Conservation (phyloP, 139 green algal genomes). For the Chlorella sp. region DNA sequence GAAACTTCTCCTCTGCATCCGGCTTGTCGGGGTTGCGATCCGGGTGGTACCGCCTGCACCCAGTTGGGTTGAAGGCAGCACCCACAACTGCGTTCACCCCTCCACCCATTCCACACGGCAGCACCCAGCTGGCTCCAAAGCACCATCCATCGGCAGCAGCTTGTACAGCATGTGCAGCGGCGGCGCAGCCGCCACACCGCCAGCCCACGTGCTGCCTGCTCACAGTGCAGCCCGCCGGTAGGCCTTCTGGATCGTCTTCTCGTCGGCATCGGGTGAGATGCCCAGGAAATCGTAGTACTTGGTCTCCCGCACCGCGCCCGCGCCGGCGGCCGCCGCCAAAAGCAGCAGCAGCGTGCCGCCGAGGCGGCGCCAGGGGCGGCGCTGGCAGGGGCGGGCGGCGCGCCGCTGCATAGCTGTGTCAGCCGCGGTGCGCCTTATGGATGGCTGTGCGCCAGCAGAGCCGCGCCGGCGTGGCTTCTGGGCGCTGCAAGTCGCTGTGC, state of each 20-base stretch:
- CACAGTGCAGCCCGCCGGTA: constrained; percentile 78
- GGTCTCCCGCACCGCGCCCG: constrained; percentile 59
- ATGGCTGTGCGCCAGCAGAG: too few species aligned
- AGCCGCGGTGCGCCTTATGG: too few species aligned
- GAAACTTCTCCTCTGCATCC: constrained; percentile 82
- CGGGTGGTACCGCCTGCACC: constrained; percentile 73
- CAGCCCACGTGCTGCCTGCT: not conserved
- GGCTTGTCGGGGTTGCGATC: constrained; percentile 84
- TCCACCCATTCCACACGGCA: too few species aligned
- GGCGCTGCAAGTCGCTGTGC: too few species aligned
- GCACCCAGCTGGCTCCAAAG: too few species aligned
- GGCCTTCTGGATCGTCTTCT: constrained; percentile 83
- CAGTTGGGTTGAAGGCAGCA: not conserved
- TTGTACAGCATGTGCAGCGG: not conserved
- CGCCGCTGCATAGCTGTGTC: too few species aligned
- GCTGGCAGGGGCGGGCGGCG: too few species aligned
- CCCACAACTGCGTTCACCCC: too few species aligned
- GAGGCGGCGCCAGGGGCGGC: not conserved
- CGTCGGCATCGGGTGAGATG: constrained; percentile 70
- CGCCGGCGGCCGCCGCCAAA: not conserved
- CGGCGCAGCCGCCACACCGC: not conserved
- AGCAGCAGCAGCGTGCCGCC: constrained; percentile 10
- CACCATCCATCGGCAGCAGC: not conserved
- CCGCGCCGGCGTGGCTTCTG: too few species aligned
- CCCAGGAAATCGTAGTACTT: constrained; percentile 81